Evolutionary conservation across 208 protist genomes (phyloP).

Genomic region (Leishmania guyanensis): DNA sequence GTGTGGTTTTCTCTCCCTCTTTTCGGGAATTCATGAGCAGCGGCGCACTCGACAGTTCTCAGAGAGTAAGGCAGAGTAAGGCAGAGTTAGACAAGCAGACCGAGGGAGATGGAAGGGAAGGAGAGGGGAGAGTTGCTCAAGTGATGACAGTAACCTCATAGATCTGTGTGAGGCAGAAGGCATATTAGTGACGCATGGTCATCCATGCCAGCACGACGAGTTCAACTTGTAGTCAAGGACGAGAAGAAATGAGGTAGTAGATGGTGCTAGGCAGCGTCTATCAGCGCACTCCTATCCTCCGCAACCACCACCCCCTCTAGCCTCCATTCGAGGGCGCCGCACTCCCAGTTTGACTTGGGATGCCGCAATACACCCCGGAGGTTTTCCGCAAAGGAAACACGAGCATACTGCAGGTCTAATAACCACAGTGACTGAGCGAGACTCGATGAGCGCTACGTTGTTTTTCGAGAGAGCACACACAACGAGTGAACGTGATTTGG

Average conservation of each 20-base stretch:
- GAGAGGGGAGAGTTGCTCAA: neutral
- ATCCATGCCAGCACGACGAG: neutral
- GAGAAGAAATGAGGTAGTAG: neutral
- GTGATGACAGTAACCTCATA: no score
- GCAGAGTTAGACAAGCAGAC: neutral
- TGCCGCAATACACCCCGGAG: neutral
- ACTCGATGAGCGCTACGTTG: neutral
- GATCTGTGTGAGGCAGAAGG: neutral
- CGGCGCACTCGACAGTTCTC: neutral
- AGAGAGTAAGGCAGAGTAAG: constrained; percentile 14
- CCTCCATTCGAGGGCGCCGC: neutral
- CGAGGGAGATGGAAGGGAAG: neutral
- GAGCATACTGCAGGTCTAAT: neutral
- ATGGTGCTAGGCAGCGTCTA: neutral
- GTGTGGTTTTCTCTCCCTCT: neutral
- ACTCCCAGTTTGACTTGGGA: neutral
- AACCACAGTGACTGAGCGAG: neutral
- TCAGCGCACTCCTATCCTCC: neutral
- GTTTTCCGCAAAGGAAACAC: neutral
- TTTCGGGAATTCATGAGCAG: neutral
- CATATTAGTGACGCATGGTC: neutral
- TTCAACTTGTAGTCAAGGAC: neutral
- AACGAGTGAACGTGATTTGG: neutral
- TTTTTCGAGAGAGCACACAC: neutral
- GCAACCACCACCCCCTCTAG: neutral